These are phyloP conservation scores for Dictyostelium firmibasis DNA, from an alignment of 78 protist species.

Conservation along the genomic window DNA sequence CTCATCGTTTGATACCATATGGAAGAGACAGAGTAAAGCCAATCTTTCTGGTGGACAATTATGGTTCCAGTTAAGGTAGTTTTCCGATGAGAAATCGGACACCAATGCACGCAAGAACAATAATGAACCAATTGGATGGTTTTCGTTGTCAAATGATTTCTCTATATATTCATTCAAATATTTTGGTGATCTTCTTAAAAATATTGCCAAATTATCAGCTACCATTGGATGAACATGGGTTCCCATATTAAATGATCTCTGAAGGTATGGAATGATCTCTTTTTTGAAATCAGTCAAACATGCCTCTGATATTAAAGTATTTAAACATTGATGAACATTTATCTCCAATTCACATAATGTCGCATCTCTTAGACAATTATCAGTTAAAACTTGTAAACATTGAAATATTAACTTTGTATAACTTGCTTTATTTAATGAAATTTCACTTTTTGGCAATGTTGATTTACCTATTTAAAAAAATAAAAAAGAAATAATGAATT, in stretches of 20 bases:
- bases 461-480: not conserved
- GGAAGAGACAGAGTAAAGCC: slow-evolving; percentile 20
- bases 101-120: slow-evolving; percentile 31
- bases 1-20: slow-evolving; percentile 45
- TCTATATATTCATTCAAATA: slow-evolving; percentile 43
- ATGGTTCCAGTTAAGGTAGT: slow-evolving; percentile 19
- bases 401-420: slow-evolving; percentile 46
- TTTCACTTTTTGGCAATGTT: slow-evolving; percentile 70
- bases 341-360: slow-evolving; percentile 35
- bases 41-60: slow-evolving; percentile 60
- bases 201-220: slow-evolving; percentile 9
- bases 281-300: slow-evolving; percentile 38
- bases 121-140: slow-evolving; percentile 19
- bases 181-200: slow-evolving; percentile 55
- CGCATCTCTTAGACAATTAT: not conserved
- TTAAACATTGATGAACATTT: slow-evolving; percentile 24
- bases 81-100: slow-evolving; percentile 16
- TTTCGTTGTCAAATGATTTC: slow-evolving; percentile 36
- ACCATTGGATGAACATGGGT: slow-evolving; percentile 14
- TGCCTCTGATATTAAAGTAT: slow-evolving; percentile 12
- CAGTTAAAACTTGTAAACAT: slow-evolving; percentile 40
- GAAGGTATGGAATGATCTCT: slow-evolving; percentile 21
- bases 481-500: not conserved
- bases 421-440: slow-evolving; percentile 49
- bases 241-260: slow-evolving; percentile 5